Evolutionary conservation across 495 filamentous ascomycete genomes (phyloP).

Genomic region (Clohesyomyces aquaticus): DNA sequence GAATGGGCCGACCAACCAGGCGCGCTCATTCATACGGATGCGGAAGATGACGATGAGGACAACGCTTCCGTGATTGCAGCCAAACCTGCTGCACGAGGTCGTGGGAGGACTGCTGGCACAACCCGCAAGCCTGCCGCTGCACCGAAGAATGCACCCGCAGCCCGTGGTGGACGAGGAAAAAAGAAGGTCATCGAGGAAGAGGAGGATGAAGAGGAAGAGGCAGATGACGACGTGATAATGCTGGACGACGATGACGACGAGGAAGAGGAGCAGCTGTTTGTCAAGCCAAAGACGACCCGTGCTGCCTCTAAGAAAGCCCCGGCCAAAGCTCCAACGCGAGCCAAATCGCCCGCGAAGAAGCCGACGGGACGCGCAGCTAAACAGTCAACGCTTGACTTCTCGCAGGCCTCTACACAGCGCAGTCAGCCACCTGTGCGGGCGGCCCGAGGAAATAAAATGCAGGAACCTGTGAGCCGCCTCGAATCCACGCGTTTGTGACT

Average conservation of each 20-base stretch:
- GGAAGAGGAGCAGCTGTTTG: slow-evolving; percentile 56
- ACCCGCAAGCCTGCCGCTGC: slow-evolving; percentile 49
- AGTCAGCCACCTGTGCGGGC: slow-evolving; percentile 49
- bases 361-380: slow-evolving; percentile 49
- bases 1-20: slow-evolving; percentile 79
- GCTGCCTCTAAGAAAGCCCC: slow-evolving; percentile 53
- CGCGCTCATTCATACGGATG: slow-evolving; percentile 64
- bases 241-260: slow-evolving; percentile 67
- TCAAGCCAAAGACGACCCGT: slow-evolving; percentile 57
- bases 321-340: slow-evolving; percentile 47
- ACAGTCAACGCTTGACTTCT: slow-evolving; percentile 78
- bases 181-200: slow-evolving; percentile 50
- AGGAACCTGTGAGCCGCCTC: slow-evolving; percentile 52
- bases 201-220: slow-evolving; percentile 53
- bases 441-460: slow-evolving; percentile 47
- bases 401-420: slow-evolving; percentile 54
- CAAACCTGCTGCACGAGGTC: slow-evolving; percentile 51
- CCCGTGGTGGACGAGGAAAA: slow-evolving; percentile 50
- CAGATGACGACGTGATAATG: slow-evolving; percentile 53
- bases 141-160: slow-evolving; percentile 46
- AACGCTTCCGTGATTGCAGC: slow-evolving; percentile 47
- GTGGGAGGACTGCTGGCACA: slow-evolving; percentile 52
- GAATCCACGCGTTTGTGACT: too few species aligned
- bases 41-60: slow-evolving; percentile 56
- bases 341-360: slow-evolving; percentile 45